These are phyloP conservation scores for Epicoccum sorghinum DNA, from an alignment of 2,329 filamentous ascomycete species.

Conservation along the genomic window DNA sequence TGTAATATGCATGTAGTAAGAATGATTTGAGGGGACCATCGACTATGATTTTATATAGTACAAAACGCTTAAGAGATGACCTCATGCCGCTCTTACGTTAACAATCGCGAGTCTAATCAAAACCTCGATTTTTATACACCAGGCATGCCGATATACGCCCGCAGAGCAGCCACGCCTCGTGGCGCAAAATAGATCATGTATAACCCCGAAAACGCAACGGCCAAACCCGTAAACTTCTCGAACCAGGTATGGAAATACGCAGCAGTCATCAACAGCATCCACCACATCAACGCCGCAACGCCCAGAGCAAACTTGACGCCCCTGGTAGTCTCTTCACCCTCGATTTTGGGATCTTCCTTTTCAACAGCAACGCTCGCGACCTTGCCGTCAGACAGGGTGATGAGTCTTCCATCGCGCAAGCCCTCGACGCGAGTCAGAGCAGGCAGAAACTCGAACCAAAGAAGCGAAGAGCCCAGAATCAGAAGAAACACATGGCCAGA, in stretches of 20 bases:
- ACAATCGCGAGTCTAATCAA: background rate
- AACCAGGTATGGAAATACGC: conserved; percentile 99
- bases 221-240: conserved; percentile 73
- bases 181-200: conserved; percentile 57
- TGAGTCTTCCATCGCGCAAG: conserved; percentile 65
- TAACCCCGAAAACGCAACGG: conserved; percentile 55
- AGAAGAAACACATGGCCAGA: conserved; percentile 94
- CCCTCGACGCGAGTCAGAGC: conserved; percentile 58
- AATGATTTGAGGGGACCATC: too few relatives aligned
- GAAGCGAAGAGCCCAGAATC: conserved; percentile 79
- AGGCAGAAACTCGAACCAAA: conserved; percentile 79
- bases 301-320: conserved; percentile 61
- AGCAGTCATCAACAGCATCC: conserved; percentile 99
- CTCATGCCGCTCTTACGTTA: background rate
- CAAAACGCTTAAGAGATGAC: background rate
- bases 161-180: conserved; percentile 50
- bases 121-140: conserved; percentile 40
- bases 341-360: conserved; percentile 49
- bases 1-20: too few relatives aligned
- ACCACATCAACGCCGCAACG: conserved; percentile 76
- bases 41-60: background rate
- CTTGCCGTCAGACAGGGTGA: conserved; percentile 71
- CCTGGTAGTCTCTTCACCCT: conserved; percentile 48
- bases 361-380: conserved; percentile 55
- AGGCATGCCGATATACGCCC: conserved; percentile 55